Evolutionary conservation across 2,329 filamentous ascomycete species (phyloP).

Genomic region (Colletotrichum chrysophilum): DNA sequence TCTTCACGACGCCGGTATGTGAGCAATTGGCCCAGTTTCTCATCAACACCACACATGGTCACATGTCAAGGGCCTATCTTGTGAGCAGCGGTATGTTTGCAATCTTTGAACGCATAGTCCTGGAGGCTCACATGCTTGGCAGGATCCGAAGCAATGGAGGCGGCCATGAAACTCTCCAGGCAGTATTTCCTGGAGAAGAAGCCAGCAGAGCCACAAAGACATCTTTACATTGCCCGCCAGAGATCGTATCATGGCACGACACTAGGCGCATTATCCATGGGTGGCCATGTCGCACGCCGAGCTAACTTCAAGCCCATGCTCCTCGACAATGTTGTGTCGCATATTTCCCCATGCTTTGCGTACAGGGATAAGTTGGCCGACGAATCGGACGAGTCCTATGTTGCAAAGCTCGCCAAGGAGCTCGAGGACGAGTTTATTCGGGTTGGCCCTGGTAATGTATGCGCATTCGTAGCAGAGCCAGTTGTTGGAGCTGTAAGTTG

Average conservation of each 20-base stretch:
- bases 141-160: slow-evolving; percentile 61
- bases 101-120: not conserved
- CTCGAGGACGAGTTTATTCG: slow-evolving; percentile 70
- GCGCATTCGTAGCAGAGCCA: slow-evolving; percentile 76
- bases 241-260: slow-evolving; percentile 78
- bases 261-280: slow-evolving; percentile 68
- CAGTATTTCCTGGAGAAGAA: slow-evolving; percentile 51
- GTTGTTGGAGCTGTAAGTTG: slow-evolving; percentile 71
- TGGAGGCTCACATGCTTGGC: not conserved
- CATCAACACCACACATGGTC: slow-evolving; percentile 38
- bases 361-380: slow-evolving; percentile 60
- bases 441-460: slow-evolving; percentile 69
- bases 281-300: slow-evolving; percentile 66
- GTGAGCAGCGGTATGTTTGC: slow-evolving; percentile 39
- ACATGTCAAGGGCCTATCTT: slow-evolving; percentile 43
- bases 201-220: slow-evolving; percentile 58
- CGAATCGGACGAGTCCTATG: slow-evolving; percentile 65
- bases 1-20: slow-evolving; percentile 43
- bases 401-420: slow-evolving; percentile 64
- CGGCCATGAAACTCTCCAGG: slow-evolving; percentile 52
- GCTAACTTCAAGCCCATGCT: slow-evolving; percentile 68
- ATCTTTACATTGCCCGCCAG: slow-evolving; percentile 68
- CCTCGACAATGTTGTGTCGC: slow-evolving; percentile 54
- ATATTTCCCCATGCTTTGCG: slow-evolving; percentile 70
- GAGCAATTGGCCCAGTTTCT: slow-evolving; percentile 44